Base-by-base conservation (phyloP, 805 yeast species). In the Ogataea polymorpha region DNA sequence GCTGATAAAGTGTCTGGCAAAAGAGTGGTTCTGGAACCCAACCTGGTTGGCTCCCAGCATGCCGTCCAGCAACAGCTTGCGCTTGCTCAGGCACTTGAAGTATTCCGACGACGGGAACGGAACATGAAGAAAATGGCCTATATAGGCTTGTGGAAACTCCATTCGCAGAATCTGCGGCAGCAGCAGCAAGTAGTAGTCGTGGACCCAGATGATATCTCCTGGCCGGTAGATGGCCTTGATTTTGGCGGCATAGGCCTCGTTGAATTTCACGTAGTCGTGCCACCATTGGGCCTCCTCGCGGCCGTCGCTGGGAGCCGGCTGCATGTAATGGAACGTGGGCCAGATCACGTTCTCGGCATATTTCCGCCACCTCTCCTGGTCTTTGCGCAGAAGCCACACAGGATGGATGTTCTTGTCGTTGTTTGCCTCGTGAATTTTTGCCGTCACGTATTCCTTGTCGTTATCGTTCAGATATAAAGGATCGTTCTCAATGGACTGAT, bases 41-140 rank as follows among this genome's bases (percentile, higher is more conserved):
- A 93, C 75, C 55, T 80, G 77, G 59, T 88, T 86, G 6, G 96
- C 80, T 17, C 98, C 98, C 35, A 93, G 74, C 76, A 93, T 76
- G 13, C 99, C 98, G 56, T 87, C 95, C 44, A 93, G 71, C 36
- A 93, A 68, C 56, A 86, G 83, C 42, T 79, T 73, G 50, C 99
- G 75, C 63, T 86, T 86, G 27, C 96, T 81, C 25, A 95, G 65
- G 51, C 96, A 86, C 47, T 97, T 75, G 67, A 93, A 88, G 61
- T 90, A 89, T 63, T 93, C 99, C 13, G 89, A 82, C 18, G 96
- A 81, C 10, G 97, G 96, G 73, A 91, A 90, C n/a, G 97, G 96
- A 3, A 87, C 76, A 61, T 90, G 96, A 50, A 90, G 65, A 62
- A 77, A 89, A 39, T 86, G 77, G 11, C 91, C 93, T 49, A 90